These are phyloP conservation scores for Lojkania enalia DNA, from an alignment of 2,329 filamentous ascomycete genomes.

Conservation along the genomic window DNA sequence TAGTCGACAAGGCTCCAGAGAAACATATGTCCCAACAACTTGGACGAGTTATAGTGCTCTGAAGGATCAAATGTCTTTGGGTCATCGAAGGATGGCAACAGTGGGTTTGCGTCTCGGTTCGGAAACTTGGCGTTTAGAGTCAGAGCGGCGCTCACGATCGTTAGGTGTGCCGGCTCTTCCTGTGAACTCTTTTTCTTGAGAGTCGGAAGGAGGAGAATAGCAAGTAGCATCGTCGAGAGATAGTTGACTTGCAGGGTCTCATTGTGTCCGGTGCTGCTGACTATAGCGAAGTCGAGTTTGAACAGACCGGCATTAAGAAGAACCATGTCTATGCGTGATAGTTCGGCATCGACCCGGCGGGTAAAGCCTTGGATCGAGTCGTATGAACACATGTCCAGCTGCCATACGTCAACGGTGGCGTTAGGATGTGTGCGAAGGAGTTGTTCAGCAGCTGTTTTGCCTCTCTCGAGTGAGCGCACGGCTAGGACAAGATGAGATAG, in stretches of 20 bases:
- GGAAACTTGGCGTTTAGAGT: constrained; percentile 9
- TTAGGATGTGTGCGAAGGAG: constrained; percentile 10
- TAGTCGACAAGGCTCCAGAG: constrained; percentile 17
- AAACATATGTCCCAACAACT: constrained; percentile 24
- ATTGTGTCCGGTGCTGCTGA: constrained; percentile 30
- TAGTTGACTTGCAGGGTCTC: constrained; percentile 59
- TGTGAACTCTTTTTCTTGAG: constrained; percentile 18
- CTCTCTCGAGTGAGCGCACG: constrained; percentile 1
- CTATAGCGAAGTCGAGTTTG: constrained; percentile 16
- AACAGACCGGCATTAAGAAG: constrained; percentile 44
- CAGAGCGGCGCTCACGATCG: constrained; percentile 13
- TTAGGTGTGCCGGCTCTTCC: constrained; percentile 12
- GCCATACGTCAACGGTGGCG: constrained; percentile 30
- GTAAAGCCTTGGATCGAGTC: constrained; percentile 27
- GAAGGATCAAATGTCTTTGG: not conserved
- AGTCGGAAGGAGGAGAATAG: constrained; percentile 50
- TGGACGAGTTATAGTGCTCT: constrained; percentile 23
- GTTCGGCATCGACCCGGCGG: constrained; percentile 8
- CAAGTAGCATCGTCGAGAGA: constrained; percentile 57
- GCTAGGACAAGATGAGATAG: not conserved
- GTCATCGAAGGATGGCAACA: constrained; percentile 23
- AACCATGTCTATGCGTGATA: constrained; percentile 24
- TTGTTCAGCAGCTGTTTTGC: not conserved
- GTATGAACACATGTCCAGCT: constrained; percentile 30
- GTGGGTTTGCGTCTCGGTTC: constrained; percentile 11